A percentile compares a stretch with the other conserved stretches of the same genome.
Conservation (phyloP, 768 basidiomycete species). For the Leccinellum luteum region DNA sequence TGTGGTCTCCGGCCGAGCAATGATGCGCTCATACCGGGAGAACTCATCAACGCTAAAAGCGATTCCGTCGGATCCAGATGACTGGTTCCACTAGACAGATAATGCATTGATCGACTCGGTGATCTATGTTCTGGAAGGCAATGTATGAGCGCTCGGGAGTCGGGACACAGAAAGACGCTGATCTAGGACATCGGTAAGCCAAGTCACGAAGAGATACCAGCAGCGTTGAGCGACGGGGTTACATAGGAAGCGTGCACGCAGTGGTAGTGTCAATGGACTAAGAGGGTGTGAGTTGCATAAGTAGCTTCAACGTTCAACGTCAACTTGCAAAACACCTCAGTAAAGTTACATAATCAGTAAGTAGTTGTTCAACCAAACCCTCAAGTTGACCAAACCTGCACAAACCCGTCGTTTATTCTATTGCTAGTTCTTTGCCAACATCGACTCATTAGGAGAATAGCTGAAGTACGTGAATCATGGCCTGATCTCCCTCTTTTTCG, state of each 20-base stretch:
- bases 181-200: not conserved
- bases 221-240: not conserved
- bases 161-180: not conserved
- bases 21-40: not conserved
- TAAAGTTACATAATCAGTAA: too few species aligned
- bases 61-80: not conserved
- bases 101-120: not conserved
- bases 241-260: not conserved
- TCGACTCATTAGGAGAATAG: too few species aligned
- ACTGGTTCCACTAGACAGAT: not conserved
- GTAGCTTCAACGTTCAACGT: too few species aligned
- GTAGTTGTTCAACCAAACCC: too few species aligned
- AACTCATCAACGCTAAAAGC: not conserved
- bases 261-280: not conserved
- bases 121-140: not conserved
- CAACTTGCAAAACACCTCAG: too few species aligned
- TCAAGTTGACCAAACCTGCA: too few species aligned
- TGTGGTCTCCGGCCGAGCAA: not conserved
- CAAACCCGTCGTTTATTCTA: too few species aligned
- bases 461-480: too few species aligned
- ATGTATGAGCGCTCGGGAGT: not conserved
- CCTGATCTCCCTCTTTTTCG: too few species aligned
- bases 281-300: not conserved
- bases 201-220: not conserved
- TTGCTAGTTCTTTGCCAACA: too few species aligned